phyloP scores from a whole-genome alignment of 2,329 filamentous ascomycete genomes.

The Pleurostoma richardsiae region DNA sequence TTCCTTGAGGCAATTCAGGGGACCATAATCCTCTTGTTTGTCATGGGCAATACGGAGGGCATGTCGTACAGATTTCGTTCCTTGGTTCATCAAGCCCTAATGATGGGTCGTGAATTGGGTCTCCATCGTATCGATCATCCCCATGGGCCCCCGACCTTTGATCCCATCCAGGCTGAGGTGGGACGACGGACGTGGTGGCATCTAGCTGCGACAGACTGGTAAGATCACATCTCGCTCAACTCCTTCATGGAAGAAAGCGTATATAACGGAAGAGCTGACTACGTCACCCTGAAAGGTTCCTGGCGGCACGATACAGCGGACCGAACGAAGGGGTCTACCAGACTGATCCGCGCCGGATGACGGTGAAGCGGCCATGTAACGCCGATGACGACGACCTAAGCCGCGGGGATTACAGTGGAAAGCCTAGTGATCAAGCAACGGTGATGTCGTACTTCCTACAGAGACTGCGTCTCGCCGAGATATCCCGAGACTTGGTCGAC shows the following conservation, averaged over 20 bases:
- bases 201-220: neutral
- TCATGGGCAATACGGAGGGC: neutral
- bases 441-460: neutral
- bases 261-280: neutral
- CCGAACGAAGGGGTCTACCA: neutral
- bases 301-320: neutral
- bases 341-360: neutral
- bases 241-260: neutral
- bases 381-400: neutral
- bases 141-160: neutral
- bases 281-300: neutral
- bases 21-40: neutral
- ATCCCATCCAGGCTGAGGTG: neutral
- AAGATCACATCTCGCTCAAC: neutral
- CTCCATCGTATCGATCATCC: neutral
- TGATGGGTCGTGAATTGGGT: neutral
- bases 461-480: neutral
- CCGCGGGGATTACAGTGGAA: neutral
- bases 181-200: neutral
- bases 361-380: neutral
- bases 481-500: neutral
- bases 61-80: neutral
- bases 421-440: neutral
- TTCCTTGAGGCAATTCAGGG: neutral
- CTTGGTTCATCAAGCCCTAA: neutral